Conservation (phyloP, 208 protist species). For the Acanthamoeba divionensis region DNA sequence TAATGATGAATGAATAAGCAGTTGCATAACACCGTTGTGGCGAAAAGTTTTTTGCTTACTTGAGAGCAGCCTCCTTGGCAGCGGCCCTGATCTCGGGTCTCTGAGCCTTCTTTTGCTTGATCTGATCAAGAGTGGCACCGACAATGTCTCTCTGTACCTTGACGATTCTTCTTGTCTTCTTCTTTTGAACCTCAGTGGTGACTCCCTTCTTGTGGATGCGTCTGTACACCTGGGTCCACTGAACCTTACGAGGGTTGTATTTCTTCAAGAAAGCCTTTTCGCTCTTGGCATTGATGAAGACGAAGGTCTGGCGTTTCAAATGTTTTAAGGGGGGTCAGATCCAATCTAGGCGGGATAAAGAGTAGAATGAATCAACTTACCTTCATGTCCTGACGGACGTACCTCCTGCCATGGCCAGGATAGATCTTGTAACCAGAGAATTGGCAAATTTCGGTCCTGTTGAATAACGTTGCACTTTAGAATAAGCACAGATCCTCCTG, state of each 20-base stretch:
- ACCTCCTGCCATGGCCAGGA: constrained; percentile 73
- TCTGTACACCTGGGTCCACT: constrained; percentile 69
- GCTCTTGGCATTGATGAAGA: constrained; percentile 68
- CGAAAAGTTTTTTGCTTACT: neutral
- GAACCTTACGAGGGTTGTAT: constrained; percentile 70
- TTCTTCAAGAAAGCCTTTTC: constrained; percentile 64
- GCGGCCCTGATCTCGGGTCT: constrained; percentile 53
- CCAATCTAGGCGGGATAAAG: neutral
- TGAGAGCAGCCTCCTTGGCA: constrained; percentile 61
- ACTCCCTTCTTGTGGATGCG: constrained; percentile 73
- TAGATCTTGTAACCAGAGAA: constrained; percentile 80
- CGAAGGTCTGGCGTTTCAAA: constrained; percentile 57
- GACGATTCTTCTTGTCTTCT: constrained; percentile 64
- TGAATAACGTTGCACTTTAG: neutral
- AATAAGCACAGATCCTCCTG: neutral
- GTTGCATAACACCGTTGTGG: neutral
- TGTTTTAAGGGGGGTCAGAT: neutral
- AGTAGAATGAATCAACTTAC: neutral
- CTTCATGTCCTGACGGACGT: constrained; percentile 67
- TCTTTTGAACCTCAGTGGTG: constrained; percentile 54
- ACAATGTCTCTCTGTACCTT: constrained; percentile 62
- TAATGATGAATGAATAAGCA: neutral
- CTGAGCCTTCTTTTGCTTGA: constrained; percentile 62
- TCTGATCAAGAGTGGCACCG: constrained; percentile 69
- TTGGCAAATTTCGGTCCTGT: constrained; percentile 75